Evolutionary conservation across 768 basidiomycete genomes (phyloP).

Genomic region (Dioszegia crocea): DNA sequence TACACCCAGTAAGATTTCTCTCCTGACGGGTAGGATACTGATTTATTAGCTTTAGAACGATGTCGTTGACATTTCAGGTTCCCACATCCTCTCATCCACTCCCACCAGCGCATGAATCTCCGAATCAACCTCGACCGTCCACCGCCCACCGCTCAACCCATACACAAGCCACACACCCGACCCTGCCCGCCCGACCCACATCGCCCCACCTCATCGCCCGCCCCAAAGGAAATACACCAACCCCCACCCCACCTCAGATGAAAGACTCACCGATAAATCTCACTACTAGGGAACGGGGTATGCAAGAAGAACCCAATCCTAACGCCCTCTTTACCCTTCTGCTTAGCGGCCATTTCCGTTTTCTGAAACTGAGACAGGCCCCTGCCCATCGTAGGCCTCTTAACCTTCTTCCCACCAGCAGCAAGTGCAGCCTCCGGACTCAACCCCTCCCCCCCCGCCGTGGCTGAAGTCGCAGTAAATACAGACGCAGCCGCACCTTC

Average conservation of each 20-base stretch:
- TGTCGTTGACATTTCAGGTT: too few relatives aligned
- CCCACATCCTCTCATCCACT: too few relatives aligned
- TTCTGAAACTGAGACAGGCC: slow-evolving; percentile 37
- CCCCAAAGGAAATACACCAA: too few relatives aligned
- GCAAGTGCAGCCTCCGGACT: background rate
- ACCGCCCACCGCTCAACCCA: too few relatives aligned
- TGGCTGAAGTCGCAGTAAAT: background rate
- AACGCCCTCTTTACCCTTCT: slow-evolving; percentile 54
- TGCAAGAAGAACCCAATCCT: slow-evolving; percentile 99
- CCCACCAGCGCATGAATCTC: too few relatives aligned
- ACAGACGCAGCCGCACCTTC: slow-evolving; percentile 55
- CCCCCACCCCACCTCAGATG: too few relatives aligned
- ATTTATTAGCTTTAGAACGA: background rate
- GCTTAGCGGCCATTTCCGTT: slow-evolving; percentile 43
- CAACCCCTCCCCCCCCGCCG: too few relatives aligned
- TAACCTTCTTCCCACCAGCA: slow-evolving; percentile 56
- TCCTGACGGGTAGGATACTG: slow-evolving; percentile 92
- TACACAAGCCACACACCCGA: too few relatives aligned
- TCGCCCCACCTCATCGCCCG: too few relatives aligned
- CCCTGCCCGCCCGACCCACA: too few relatives aligned
- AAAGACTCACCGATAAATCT: slow-evolving; percentile 79
- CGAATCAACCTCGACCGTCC: too few relatives aligned
- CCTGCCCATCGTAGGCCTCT: slow-evolving; percentile 37
- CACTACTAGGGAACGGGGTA: slow-evolving; percentile 95
- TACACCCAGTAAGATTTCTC: slow-evolving; percentile 94